These are phyloP conservation scores for Fragilariopsis cylindrus DNA, from an alignment of 108 stramenopile species.

Conservation along the genomic window DNA sequence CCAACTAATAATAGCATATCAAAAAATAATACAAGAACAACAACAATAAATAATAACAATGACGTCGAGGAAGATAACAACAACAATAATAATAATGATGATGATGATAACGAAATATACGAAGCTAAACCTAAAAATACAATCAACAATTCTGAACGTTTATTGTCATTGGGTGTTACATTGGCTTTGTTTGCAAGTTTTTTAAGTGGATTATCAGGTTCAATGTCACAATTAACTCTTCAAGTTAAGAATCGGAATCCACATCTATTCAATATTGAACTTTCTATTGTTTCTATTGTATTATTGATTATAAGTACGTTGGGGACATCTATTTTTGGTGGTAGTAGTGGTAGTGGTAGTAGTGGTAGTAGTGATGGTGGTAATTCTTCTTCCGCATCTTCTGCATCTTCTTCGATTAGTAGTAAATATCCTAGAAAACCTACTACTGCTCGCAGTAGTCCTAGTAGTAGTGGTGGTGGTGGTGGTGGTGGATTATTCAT, in stretches of 20 bases:
- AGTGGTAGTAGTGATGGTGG: neutral
- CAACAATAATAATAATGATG: neutral
- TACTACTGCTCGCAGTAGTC: neutral
- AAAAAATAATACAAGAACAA: too few relatives aligned
- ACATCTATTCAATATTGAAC: constrained; percentile 75
- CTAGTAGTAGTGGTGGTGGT: neutral
- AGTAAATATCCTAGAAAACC: constrained; percentile 1
- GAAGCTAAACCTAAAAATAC: neutral
- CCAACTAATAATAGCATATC: too few relatives aligned
- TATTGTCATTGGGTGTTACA: constrained; percentile 43
- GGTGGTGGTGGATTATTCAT: neutral
- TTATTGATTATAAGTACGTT: too few relatives aligned
- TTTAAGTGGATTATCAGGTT: constrained; percentile 79
- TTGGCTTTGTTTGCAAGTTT: constrained; percentile 67
- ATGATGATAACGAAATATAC: neutral
- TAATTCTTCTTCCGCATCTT: neutral
- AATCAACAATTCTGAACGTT: neutral
- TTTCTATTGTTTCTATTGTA: constrained; percentile 59
- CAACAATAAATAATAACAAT: too few relatives aligned
- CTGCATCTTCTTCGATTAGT: neutral
- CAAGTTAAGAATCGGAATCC: constrained; percentile 55
- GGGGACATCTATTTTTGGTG: neutral
- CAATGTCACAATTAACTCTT: constrained; percentile 77
- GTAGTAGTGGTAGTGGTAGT: neutral
- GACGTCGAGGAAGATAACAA: too few relatives aligned